phyloP scores from a whole-genome alignment of 2,329 filamentous ascomycete species.

The Aspergillus latus region DNA sequence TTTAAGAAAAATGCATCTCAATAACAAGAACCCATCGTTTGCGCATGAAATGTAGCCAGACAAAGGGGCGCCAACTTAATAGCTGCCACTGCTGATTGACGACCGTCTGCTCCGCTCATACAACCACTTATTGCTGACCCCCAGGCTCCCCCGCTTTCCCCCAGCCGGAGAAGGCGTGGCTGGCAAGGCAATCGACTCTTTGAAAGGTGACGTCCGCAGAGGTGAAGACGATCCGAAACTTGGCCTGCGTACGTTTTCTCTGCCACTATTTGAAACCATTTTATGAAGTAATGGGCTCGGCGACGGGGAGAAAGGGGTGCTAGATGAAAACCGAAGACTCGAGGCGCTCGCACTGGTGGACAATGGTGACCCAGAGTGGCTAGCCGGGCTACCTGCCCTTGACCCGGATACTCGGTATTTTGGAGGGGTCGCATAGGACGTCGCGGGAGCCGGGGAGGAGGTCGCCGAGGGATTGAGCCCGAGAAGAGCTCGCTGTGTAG shows the following conservation, averaged over 20 bases:
- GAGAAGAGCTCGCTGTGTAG: constrained; percentile 80
- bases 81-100: constrained; percentile 39
- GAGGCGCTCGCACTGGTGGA: constrained; percentile 38
- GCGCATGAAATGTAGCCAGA: constrained; percentile 8
- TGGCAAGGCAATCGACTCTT: constrained; percentile 41
- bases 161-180: constrained; percentile 67
- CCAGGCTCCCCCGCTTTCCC: constrained; percentile 69
- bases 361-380: constrained; percentile 39
- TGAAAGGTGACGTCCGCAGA: constrained; percentile 39
- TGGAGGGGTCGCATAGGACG: constrained; percentile 80
- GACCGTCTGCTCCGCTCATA: constrained; percentile 70
- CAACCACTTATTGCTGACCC: constrained; percentile 89
- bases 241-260: constrained; percentile 50
- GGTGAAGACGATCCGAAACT: constrained; percentile 52
- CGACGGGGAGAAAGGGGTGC: constrained; percentile 56
- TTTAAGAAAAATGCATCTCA: background rate
- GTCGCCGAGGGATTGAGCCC: constrained; percentile 71
- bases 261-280: constrained; percentile 52
- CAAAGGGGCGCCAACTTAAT: constrained; percentile 24
- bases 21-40: constrained; percentile 9
- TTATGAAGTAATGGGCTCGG: constrained; percentile 67
- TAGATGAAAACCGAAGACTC: constrained; percentile 36
- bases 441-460: constrained; percentile 63
- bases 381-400: constrained; percentile 44
- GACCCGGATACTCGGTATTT: constrained; percentile 75